Base-by-base conservation (phyloP, 2,329 filamentous ascomycete species). In the Colletotrichum ledebouriae region DNA sequence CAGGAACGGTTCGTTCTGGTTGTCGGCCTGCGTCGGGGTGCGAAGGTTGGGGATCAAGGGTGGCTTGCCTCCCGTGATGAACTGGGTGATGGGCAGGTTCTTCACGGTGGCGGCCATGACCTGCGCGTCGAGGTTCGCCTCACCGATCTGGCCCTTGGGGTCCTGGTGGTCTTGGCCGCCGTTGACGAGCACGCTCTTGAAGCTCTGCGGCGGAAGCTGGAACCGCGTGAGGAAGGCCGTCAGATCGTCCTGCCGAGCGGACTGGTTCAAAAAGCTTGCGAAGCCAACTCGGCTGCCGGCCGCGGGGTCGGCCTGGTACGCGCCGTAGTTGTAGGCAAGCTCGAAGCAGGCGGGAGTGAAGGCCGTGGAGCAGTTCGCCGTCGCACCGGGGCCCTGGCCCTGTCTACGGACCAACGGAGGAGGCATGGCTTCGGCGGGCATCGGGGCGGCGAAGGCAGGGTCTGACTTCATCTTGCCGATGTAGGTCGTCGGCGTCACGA, bases 1-100 rank as follows among this genome's bases (percentile, higher is more conserved):
- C 1, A 92, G 81, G 76, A 90, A 92, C 0, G 89, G 89, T 79
- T 92, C 90, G 76, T 92, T 90, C n/a, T 79, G 81, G 71, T 89
- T 84, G 71, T 79, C 71, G 9, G 74, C 74, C 13, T 71, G 66
- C 50, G 72, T 58, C 22, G 73, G 62, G 15, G 69, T 62, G 25
- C 71, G 42, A n/a, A 75, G 50, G 67, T 75, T 72, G 25, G 75
- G 73, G 44, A 73, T 78, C 7, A 78, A 76, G 61, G 80, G 78
- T 61, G 70, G 67, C 20, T 59, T 52, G 2, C 73, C 74, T 22
- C 73, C 74, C 3, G 73, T 75, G 58, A 74, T 64, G 59, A 71
- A 75, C 66, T 75, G 73, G 17, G 69, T 67, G 60, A 75, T 71
- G 11, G 74, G 72, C 25, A 75, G 60, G 29, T 66, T 73, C 58